phyloP scores from a whole-genome alignment of 140 eudicot species.

The Flaveria floridana region DNA sequence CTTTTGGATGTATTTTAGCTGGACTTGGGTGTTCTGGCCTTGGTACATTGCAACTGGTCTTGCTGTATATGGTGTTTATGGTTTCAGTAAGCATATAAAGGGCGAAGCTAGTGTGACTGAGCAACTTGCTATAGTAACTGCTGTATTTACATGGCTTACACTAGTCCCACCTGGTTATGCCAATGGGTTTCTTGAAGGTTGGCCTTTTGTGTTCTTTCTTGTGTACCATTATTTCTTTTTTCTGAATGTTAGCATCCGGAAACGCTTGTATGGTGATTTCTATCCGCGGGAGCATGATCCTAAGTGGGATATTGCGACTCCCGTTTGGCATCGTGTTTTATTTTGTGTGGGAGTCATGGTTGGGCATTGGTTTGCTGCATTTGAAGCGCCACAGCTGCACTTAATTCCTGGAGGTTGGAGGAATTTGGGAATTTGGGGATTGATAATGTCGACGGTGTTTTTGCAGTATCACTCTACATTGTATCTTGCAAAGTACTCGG shows the following conservation, averaged over 20 bases:
- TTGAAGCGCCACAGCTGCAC: conserved; percentile 73
- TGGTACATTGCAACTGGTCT: conserved; percentile 60
- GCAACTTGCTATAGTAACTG: conserved; percentile 64
- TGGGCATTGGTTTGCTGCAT: conserved; percentile 84
- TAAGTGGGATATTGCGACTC: conserved; percentile 64
- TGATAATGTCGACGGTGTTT: conserved; percentile 58
- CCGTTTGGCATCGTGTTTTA: conserved; percentile 44
- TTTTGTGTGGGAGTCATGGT: conserved; percentile 55
- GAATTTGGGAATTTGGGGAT: conserved; percentile 59
- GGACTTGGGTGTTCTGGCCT: conserved; percentile 94
- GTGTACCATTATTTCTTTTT: conserved; percentile 84
- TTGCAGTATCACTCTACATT: conserved; percentile 65
- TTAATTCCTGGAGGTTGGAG: conserved; percentile 74
- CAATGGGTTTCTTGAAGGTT: conserved; percentile 85
- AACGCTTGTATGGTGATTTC: conserved; percentile 69
- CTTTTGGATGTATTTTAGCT: conserved; percentile 91
- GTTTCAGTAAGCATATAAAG: conserved; percentile 47
- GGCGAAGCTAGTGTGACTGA: conserved; percentile 60
- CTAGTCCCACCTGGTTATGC: conserved; percentile 78
- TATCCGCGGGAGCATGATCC: conserved; percentile 65
- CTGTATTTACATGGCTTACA: conserved; percentile 73
- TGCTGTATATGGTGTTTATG: conserved; percentile 57
- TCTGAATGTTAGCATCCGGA: conserved; percentile 65
- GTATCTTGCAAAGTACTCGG: conserved; percentile 82
- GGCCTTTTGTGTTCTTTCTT: conserved; percentile 78